These are phyloP conservation scores for Scenedesmus sp. DNA, from an alignment of 163 green algal genomes.

Conservation along the genomic window DNA sequence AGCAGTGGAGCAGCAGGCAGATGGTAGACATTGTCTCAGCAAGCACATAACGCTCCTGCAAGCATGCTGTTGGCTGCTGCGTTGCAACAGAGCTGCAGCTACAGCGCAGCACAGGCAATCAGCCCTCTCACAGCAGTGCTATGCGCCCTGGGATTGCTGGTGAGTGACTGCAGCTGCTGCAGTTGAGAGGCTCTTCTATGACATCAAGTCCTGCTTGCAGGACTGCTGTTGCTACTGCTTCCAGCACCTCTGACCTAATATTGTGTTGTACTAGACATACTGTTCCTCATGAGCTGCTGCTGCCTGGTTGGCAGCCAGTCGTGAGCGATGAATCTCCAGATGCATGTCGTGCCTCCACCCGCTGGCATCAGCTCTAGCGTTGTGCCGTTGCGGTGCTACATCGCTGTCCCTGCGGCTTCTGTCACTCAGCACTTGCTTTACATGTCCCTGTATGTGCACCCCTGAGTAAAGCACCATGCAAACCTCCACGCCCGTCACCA, in stretches of 20 bases:
- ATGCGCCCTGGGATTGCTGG: neutral
- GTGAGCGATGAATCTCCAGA: too few species aligned
- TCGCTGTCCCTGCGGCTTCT: too few species aligned
- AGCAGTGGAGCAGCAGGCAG: neutral
- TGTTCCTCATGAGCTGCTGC: neutral
- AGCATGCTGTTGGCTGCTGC: neutral
- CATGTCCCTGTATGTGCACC: too few species aligned
- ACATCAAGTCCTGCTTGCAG: neutral
- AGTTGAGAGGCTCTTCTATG: too few species aligned
- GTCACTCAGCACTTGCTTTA: too few species aligned
- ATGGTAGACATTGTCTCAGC: neutral
- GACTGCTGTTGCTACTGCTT: neutral
- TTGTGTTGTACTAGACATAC: neutral
- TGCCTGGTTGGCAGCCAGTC: too few species aligned
- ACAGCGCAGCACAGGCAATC: neutral
- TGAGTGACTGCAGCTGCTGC: neutral
- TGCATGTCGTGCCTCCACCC: too few species aligned
- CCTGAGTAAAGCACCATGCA: too few species aligned
- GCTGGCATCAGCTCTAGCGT: too few species aligned
- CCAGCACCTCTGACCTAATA: neutral
- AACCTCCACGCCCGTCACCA: too few species aligned
- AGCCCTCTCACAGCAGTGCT: neutral
- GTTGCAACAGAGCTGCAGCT: neutral
- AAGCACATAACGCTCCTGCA: neutral
- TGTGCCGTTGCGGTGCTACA: too few species aligned